phyloP scores from a whole-genome alignment of 768 basidiomycete species.

The Mycena galericulata region DNA sequence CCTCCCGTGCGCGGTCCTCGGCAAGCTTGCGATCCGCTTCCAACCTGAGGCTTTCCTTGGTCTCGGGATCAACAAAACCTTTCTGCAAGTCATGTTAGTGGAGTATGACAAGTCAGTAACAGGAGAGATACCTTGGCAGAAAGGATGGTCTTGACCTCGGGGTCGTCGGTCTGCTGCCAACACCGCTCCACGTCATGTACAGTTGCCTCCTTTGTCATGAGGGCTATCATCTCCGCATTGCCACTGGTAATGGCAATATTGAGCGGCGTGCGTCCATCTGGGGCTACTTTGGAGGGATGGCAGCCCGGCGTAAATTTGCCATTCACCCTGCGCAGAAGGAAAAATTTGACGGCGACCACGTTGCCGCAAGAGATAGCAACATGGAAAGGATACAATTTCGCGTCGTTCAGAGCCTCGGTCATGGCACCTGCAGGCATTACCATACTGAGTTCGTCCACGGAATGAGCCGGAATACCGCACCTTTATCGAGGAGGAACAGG shows the following conservation, averaged over 20 bases:
- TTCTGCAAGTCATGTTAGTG: too few species aligned
- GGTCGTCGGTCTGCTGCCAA: conserved; percentile 41
- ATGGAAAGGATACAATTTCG: conserved; percentile 50
- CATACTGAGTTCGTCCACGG: not conserved
- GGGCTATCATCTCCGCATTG: conserved; percentile 43
- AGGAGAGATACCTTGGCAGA: conserved; percentile 44
- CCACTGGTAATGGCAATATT: conserved; percentile 50
- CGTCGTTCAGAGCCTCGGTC: conserved; percentile 44
- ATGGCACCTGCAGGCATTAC: conserved; percentile 44
- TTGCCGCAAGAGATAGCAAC: conserved; percentile 50
- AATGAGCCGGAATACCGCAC: conserved; percentile 41
- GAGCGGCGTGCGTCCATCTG: conserved; percentile 50
- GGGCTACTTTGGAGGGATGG: conserved; percentile 51
- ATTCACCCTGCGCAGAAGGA: conserved; percentile 43
- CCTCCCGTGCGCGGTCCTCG: conserved; percentile 44
- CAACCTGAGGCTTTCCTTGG: conserved; percentile 38
- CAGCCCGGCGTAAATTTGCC: conserved; percentile 46
- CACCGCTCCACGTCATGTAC: conserved; percentile 53
- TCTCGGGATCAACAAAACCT: conserved; percentile 48
- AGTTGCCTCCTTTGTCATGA: conserved; percentile 53
- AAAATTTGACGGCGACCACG: conserved; percentile 45
- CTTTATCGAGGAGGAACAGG: conserved; percentile 50
- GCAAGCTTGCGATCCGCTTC: conserved; percentile 41
- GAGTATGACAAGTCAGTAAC: not conserved
- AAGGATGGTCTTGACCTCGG: conserved; percentile 44